Conservation (phyloP, 345 rosid genomes). For the Camelina hispida region DNA sequence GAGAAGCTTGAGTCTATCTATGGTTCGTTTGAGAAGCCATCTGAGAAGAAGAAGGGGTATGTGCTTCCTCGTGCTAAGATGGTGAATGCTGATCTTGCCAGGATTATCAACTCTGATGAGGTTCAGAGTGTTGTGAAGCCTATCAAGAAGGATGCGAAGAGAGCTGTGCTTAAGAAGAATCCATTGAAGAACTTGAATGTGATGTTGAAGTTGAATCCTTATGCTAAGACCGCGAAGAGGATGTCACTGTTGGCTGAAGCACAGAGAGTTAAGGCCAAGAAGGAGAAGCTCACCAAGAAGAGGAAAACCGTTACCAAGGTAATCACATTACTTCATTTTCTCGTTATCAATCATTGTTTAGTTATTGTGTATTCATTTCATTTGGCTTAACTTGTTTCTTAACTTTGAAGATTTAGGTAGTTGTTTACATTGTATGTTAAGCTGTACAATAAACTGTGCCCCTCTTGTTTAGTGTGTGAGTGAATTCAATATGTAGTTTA, state of each 20-base stretch:
- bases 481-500: neutral
- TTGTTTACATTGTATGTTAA: neutral
- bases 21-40: slow-evolving; percentile 79
- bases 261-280: slow-evolving; percentile 91
- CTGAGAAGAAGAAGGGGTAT: slow-evolving; percentile 94
- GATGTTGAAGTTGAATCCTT: slow-evolving; percentile 86
- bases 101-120: slow-evolving; percentile 98
- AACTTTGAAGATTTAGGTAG: neutral
- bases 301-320: slow-evolving; percentile 82
- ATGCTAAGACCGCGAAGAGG: slow-evolving; percentile 95
- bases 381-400: neutral
- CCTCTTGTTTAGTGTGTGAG: neutral
- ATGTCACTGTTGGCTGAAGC: slow-evolving; percentile 94
- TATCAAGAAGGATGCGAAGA: slow-evolving; percentile 71
- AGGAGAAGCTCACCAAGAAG: slow-evolving; percentile 95
- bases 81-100: slow-evolving; percentile 92
- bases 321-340: slow-evolving; percentile 7
- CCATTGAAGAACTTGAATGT: slow-evolving; percentile 86
- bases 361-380: neutral
- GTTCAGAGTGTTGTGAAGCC: slow-evolving; percentile 94
- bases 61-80: slow-evolving; percentile 86
- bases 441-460: neutral
- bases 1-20: slow-evolving; percentile 92
- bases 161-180: slow-evolving; percentile 90
- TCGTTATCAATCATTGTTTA: neutral